These are phyloP conservation scores for Fusarium xylarioides DNA, from an alignment of 2,329 filamentous ascomycete species.

Conservation along the genomic window DNA sequence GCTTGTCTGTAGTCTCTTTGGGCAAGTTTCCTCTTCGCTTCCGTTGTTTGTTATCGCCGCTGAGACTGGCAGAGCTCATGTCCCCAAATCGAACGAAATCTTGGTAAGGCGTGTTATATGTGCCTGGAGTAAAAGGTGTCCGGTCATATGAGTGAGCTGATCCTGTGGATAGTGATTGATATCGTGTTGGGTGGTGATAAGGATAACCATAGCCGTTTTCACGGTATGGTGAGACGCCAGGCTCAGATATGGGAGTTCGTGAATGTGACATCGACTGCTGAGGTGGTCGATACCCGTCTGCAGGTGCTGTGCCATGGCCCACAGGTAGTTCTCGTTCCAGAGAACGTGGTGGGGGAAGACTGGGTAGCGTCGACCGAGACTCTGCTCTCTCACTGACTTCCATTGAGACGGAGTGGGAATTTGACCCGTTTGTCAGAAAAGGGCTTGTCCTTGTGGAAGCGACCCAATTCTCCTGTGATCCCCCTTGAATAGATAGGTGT, in stretches of 20 bases:
- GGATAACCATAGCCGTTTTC: conserved; percentile 49
- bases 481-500: conserved; percentile 33
- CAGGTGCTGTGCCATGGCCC: conserved; percentile 45
- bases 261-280: conserved; percentile 38
- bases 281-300: conserved; percentile 50
- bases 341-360: conserved; percentile 50
- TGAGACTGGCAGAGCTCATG: conserved; percentile 49
- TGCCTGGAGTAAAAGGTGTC: conserved; percentile 53
- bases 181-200: conserved; percentile 55
- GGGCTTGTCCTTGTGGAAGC: conserved; percentile 47
- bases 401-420: conserved; percentile 43
- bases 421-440: conserved; percentile 43
- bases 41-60: conserved; percentile 60
- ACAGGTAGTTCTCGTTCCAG: conserved; percentile 50
- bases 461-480: conserved; percentile 49
- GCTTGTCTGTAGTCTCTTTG: conserved; percentile 86
- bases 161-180: conserved; percentile 58
- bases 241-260: conserved; percentile 46
- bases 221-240: conserved; percentile 46
- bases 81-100: conserved; percentile 57
- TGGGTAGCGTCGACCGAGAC: conserved; percentile 51
- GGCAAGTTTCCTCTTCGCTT: conserved; percentile 85
- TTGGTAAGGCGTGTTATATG: conserved; percentile 53
- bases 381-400: conserved; percentile 51
- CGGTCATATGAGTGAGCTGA: conserved; percentile 55